A percentile compares a stretch with the other conserved stretches of the same genome.
Evolutionary conservation across 179 eudicot species (phyloP).

Genomic region (Silene vulgaris): DNA sequence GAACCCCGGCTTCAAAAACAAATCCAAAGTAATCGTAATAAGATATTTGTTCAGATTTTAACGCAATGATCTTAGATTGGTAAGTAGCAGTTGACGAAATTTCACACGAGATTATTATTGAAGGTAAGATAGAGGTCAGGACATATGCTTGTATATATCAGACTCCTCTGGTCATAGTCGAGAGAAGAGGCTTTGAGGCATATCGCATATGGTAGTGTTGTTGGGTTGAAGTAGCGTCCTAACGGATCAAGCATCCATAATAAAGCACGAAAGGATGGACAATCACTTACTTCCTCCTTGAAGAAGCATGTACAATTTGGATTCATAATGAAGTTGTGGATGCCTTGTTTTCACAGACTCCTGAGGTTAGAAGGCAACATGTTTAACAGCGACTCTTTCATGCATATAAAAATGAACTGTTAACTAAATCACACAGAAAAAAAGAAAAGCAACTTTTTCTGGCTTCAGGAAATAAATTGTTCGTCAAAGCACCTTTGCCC

Average conservation of each 20-base stretch:
- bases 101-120: not conserved
- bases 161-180: not conserved
- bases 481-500: no score
- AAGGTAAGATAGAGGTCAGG: not conserved
- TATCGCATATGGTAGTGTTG: not conserved
- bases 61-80: not conserved
- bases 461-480: no score
- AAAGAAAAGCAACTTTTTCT: not conserved
- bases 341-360: constrained; percentile 88
- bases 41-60: not conserved
- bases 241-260: not conserved
- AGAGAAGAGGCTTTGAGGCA: not conserved
- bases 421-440: not conserved
- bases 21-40: constrained; percentile 9
- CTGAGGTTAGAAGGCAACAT: constrained; percentile 33
- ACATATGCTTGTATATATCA: not conserved
- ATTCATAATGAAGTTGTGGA: constrained; percentile 92
- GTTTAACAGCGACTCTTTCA: not conserved
- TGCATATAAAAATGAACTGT: not conserved
- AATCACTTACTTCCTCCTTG: constrained; percentile 86
- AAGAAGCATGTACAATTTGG: constrained; percentile 80
- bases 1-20: constrained; percentile 63
- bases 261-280: not conserved
- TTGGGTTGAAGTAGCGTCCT: not conserved
- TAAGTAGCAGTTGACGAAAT: not conserved